Evolutionary conservation across 2,329 filamentous ascomycete species (phyloP).

Genomic region (Trichoderma aggressivum): DNA sequence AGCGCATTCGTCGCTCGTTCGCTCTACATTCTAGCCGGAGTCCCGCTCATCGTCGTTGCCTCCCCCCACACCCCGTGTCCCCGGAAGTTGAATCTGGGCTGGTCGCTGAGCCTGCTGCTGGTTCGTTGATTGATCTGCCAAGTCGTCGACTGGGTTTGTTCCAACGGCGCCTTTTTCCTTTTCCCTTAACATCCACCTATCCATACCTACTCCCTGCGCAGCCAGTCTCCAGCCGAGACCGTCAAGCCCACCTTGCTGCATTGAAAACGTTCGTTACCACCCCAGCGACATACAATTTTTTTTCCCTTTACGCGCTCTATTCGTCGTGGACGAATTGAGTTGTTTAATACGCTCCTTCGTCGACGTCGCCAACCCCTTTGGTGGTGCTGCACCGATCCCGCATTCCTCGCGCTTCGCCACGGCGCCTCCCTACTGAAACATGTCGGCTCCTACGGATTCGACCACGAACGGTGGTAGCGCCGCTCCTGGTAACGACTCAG

Average conservation of each 20-base stretch:
- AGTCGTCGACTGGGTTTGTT: slow-evolving; percentile 3
- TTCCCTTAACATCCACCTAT: slow-evolving; percentile 13
- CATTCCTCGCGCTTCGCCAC: slow-evolving; percentile 23
- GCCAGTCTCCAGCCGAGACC: slow-evolving; percentile 2
- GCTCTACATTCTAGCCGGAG: slow-evolving; percentile 17
- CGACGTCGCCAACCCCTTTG: slow-evolving; percentile 19
- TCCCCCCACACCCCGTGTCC: slow-evolving; percentile 19
- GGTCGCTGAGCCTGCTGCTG: slow-evolving; percentile 14
- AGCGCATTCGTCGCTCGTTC: slow-evolving; percentile 18
- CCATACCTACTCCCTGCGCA: background rate
- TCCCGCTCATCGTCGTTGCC: slow-evolving; percentile 12
- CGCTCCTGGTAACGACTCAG: slow-evolving; percentile 28
- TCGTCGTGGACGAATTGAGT: slow-evolving; percentile 16
- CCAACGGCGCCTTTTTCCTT: slow-evolving; percentile 11
- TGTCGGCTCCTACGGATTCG: slow-evolving; percentile 34
- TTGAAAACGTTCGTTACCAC: slow-evolving; percentile 12
- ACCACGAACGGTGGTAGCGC: slow-evolving; percentile 32
- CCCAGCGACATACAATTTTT: background rate
- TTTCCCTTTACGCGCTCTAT: background rate
- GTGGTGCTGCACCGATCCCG: slow-evolving; percentile 27
- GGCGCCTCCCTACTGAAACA: slow-evolving; percentile 23
- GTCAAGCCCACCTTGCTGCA: background rate
- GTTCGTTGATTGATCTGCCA: slow-evolving; percentile 15
- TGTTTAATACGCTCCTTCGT: slow-evolving; percentile 1
- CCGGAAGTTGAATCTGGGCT: slow-evolving; percentile 18